Base-by-base conservation (phyloP, 257 asterid species). In the Leonotis leonurus region DNA sequence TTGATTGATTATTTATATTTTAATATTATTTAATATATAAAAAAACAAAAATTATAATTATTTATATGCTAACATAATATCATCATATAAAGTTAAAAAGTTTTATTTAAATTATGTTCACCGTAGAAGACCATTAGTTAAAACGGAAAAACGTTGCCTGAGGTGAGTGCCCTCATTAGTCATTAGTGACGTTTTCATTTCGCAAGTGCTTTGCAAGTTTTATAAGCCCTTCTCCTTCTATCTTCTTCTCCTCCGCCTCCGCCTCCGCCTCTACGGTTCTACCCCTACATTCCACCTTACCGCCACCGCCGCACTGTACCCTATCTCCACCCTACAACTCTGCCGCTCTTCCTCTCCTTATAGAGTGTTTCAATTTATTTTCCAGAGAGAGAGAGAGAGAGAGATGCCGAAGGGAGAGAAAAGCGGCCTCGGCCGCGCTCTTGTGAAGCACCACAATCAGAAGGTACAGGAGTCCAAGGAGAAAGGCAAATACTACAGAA, bases 391-490 rank as follows among this genome's bases (percentile, higher is more conserved):
- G 45, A 37, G 27, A 10, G 29, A 6, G 18, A 17, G 20, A 6
- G 24, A 16, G 60, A 79, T 82, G 82, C 87, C 94, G 53, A 93
- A 87, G 79, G 83, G 87, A 3, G 97, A 89, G 36, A 93, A 93
- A 75, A 65, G 77, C 1, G 84, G 72, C 50, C 60, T 89, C 22
- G 99, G 99, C 12, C 79, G 99, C 69, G 93, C 97, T 35, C 71
- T 93, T 68, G 95, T 93, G 79, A 93, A 75, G 76, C 97, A 93
- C 77, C 99, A 93, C 71, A 87, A 89, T 70, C 95, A 89, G 46
- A 89, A 80, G 96, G 53, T 87, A 14, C 83, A 77, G 68, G 82
- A 85, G 69, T 65, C 88, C 37, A 85, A 83, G 37, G 99, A 85
- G 78, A 93, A 85, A 56, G 99, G 99, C 6, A 71, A 35, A 25